Evolutionary conservation across 768 basidiomycete species (phyloP).

Genomic region (Psilocybe subaeruginosa): DNA sequence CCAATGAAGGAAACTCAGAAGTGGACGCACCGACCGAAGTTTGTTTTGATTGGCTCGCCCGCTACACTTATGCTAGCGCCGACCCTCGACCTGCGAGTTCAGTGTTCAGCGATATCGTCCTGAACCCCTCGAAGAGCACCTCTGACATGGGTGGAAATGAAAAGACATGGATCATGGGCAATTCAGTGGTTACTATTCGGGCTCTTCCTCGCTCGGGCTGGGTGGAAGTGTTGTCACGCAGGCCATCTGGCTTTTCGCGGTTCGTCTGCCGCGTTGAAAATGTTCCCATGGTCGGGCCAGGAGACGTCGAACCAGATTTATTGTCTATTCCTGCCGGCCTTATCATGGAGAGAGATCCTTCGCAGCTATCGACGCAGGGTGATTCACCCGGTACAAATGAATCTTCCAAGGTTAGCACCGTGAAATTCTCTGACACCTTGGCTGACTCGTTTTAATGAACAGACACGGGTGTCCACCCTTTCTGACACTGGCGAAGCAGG

Average conservation of each 20-base stretch:
- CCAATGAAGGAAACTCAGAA: slow-evolving; percentile 72
- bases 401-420: slow-evolving; percentile 18
- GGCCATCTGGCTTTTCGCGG: slow-evolving; percentile 88
- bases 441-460: slow-evolving; percentile 12
- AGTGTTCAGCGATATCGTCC: slow-evolving; percentile 77
- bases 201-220: slow-evolving; percentile 77
- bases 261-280: slow-evolving; percentile 89
- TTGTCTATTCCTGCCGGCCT: slow-evolving; percentile 73
- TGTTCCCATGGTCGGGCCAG: slow-evolving; percentile 81
- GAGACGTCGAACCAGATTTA: slow-evolving; percentile 83
- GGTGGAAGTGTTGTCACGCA: slow-evolving; percentile 82
- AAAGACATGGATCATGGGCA: slow-evolving; percentile 87
- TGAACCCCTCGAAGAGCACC: slow-evolving; percentile 40
- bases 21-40: slow-evolving; percentile 94
- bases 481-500: slow-evolving; percentile 21
- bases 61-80: slow-evolving; percentile 93
- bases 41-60: slow-evolving; percentile 96
- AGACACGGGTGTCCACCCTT: slow-evolving; percentile 32
- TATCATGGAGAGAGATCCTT: slow-evolving; percentile 63
- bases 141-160: slow-evolving; percentile 41
- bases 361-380: slow-evolving; percentile 31
- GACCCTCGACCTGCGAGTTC: slow-evolving; percentile 88
- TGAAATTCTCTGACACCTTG: slow-evolving; percentile 12
- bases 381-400: slow-evolving; percentile 22
- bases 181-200: slow-evolving; percentile 83